phyloP scores from a whole-genome alignment of 2,329 filamentous ascomycete species.

The Colletotrichum sp. region DNA sequence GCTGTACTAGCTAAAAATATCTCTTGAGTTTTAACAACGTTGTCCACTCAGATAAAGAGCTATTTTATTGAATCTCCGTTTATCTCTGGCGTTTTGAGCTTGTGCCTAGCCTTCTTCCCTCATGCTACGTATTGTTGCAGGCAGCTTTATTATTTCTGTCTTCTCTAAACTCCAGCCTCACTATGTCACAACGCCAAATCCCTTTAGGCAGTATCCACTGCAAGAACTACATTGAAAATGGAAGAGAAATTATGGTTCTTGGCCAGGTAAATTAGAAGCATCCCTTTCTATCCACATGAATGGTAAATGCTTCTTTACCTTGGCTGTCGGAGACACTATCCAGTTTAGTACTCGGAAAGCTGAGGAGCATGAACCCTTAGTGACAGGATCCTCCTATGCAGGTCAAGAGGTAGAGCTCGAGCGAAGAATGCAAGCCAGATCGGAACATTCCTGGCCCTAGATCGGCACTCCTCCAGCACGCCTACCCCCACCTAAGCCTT shows the following conservation, averaged over 20 bases:
- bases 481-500: not conserved
- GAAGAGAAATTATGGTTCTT: accelerated
- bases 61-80: accelerated
- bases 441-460: accelerated
- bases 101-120: too few relatives aligned
- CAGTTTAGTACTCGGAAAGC: not conserved
- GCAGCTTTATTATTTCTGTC: too few relatives aligned
- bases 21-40: too few relatives aligned
- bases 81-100: too few relatives aligned
- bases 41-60: too few relatives aligned
- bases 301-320: not conserved
- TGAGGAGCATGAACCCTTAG: not conserved
- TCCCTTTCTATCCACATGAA: too few relatives aligned
- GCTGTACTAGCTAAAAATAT: too few relatives aligned
- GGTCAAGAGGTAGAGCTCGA: not conserved
- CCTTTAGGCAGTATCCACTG: not conserved
- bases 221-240: accelerated
- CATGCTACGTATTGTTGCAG: too few relatives aligned
- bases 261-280: not conserved
- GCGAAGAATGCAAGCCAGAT: accelerated
- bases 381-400: too few relatives aligned
- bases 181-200: accelerated
- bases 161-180: too few relatives aligned
- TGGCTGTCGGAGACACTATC: not conserved
- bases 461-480: not conserved